Conservation (phyloP, 2,329 filamentous ascomycete genomes). For the Diaporthe helianthi region DNA sequence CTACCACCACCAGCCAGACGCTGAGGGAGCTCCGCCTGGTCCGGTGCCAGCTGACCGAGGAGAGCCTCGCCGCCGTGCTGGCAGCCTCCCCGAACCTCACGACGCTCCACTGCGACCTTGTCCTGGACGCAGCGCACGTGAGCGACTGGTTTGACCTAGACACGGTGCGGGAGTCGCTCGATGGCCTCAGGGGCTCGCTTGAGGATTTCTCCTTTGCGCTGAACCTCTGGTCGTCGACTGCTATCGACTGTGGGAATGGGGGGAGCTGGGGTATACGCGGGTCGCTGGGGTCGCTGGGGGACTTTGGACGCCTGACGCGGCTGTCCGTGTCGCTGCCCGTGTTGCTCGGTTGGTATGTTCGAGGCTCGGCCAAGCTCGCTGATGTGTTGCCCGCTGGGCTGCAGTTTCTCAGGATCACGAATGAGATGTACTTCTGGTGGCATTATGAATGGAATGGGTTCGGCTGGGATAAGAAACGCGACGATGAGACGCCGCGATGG, state of each 20-base stretch:
- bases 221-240: constrained; percentile 2
- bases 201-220: not conserved
- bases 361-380: not conserved
- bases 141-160: not conserved
- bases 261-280: not conserved
- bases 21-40: not conserved
- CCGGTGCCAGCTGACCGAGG: not conserved
- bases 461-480: not conserved
- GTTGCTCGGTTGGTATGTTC: not conserved
- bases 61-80: not conserved
- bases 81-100: not conserved
- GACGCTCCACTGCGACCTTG: not conserved
- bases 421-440: constrained; percentile 15
- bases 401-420: not conserved
- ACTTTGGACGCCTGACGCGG: not conserved
- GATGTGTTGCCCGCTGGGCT: not conserved
- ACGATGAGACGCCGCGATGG: not conserved
- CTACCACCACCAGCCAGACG: not conserved
- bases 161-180: not conserved
- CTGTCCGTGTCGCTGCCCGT: not conserved
- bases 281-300: not conserved
- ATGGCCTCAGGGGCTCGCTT: not conserved
- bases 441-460: not conserved
- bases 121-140: not conserved
- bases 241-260: not conserved